Percentiles rank a stretch among this genome's conserved stretches.
phyloP scores from a whole-genome alignment of 2,329 filamentous ascomycete genomes.

The Aspergillus cejpii region DNA sequence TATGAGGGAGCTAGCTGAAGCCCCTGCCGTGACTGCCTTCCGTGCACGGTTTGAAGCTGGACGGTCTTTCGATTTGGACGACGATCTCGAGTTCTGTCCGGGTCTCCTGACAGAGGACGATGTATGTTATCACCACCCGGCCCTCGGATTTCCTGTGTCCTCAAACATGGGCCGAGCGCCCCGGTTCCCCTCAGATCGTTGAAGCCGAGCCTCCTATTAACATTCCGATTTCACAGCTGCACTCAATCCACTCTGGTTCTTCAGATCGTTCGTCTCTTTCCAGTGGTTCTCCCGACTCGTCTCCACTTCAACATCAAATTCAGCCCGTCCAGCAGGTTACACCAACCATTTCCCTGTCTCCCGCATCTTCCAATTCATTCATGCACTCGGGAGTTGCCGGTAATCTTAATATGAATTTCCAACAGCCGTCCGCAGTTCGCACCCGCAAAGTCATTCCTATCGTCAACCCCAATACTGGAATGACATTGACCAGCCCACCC shows the following conservation, averaged over 20 bases:
- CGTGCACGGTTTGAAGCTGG: constrained; percentile 84
- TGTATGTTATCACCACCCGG: constrained; percentile 49
- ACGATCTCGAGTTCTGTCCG: constrained; percentile 94
- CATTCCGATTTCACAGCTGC: constrained; percentile 54
- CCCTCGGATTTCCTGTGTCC: neutral
- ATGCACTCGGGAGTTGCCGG: constrained; percentile 63
- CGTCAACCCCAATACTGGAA: constrained; percentile 88
- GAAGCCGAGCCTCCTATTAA: constrained; percentile 14
- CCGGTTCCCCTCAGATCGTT: neutral
- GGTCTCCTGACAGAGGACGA: constrained; percentile 86
- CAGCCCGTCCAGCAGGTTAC: constrained; percentile 67
- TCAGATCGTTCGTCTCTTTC: constrained; percentile 93
- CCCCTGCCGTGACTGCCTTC: constrained; percentile 68
- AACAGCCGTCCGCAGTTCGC: constrained; percentile 84
- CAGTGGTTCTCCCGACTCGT: constrained; percentile 86
- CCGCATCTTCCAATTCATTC: constrained; percentile 48
- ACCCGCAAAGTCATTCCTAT: constrained; percentile 95
- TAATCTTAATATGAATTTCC: constrained; percentile 66
- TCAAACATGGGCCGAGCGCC: neutral
- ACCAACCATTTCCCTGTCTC: constrained; percentile 66
- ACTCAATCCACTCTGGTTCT: constrained; percentile 79
- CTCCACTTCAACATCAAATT: constrained; percentile 77
- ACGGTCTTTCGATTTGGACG: constrained; percentile 89
- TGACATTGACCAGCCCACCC: constrained; percentile 81
- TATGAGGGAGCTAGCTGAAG: constrained; percentile 78